Conservation (phyloP, 495 filamentous ascomycete genomes). For the Lichenothelia convexa region DNA sequence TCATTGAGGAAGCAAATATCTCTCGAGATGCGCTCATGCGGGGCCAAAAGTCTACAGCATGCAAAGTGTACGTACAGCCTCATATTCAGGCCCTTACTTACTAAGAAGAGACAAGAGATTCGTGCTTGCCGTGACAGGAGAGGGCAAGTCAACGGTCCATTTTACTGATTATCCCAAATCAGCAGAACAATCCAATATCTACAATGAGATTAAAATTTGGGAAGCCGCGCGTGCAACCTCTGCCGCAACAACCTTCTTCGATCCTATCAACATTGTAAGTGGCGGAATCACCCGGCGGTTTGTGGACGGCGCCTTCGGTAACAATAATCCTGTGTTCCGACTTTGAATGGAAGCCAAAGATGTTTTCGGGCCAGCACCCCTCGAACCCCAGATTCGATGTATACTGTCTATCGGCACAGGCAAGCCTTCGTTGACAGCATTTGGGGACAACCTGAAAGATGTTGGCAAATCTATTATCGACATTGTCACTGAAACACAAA, state of each 20-base stretch:
- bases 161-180: not conserved
- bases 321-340: conserved; percentile 3
- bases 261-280: conserved; percentile 5
- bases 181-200: too few relatives aligned
- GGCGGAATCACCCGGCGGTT: not conserved
- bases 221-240: conserved; percentile 6
- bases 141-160: too few relatives aligned
- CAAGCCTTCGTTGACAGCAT: not conserved
- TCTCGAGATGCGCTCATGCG: not conserved
- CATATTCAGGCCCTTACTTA: too few relatives aligned
- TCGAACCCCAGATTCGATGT: not conserved
- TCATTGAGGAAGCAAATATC: not conserved
- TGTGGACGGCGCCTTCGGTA: conserved; percentile 4
- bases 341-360: conserved; percentile 2
- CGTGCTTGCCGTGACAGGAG: not conserved
- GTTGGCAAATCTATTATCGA: conserved; percentile 2
- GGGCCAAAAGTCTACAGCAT: not conserved
- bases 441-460: not conserved
- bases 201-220: conserved; percentile 4
- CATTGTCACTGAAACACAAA: conserved; percentile 1
- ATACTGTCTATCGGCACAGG: conserved; percentile 2
- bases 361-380: not conserved
- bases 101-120: not conserved
- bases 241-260: conserved; percentile 8
- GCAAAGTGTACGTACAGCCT: not conserved